A percentile compares a stretch with the other conserved stretches of the same genome.
phyloP scores from a whole-genome alignment of 495 filamentous ascomycete genomes.

The Jackrogersella multiformis region DNA sequence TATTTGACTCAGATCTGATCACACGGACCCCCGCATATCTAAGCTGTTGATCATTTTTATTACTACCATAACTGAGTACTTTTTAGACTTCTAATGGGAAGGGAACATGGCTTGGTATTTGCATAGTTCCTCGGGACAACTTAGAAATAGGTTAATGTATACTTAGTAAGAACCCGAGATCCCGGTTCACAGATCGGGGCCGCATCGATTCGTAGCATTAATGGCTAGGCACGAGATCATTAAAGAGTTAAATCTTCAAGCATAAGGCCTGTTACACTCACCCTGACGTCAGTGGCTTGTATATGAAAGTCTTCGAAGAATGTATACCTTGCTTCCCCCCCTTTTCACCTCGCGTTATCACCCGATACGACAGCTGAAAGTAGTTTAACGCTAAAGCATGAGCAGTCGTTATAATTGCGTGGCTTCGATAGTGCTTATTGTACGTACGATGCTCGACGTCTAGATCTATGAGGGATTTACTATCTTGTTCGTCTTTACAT shows the following conservation, averaged over 20 bases:
- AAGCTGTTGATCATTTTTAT: background rate
- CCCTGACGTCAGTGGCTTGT: background rate
- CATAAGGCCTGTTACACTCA: background rate
- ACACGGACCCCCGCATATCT: background rate
- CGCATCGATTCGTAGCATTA: background rate
- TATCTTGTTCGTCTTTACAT: background rate
- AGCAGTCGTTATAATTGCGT: background rate
- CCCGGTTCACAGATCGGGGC: background rate
- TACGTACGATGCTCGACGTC: background rate
- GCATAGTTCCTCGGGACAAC: background rate
- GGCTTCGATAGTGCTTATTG: slow-evolving; percentile 1
- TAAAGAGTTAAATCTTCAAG: background rate
- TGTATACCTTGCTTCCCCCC: background rate
- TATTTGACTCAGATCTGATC: background rate
- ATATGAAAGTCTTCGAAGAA: background rate
- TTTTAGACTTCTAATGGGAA: background rate
- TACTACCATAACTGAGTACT: background rate
- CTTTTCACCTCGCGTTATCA: background rate
- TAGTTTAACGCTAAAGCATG: background rate
- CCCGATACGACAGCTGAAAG: background rate
- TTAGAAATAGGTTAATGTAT: background rate
- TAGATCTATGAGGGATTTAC: slow-evolving; percentile 1
- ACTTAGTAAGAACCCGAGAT: background rate
- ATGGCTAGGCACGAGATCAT: background rate
- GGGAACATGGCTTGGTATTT: background rate